These are phyloP conservation scores for Kwoniella shivajii DNA, from an alignment of 1,284 basidiomycete species.

Conservation along the genomic window DNA sequence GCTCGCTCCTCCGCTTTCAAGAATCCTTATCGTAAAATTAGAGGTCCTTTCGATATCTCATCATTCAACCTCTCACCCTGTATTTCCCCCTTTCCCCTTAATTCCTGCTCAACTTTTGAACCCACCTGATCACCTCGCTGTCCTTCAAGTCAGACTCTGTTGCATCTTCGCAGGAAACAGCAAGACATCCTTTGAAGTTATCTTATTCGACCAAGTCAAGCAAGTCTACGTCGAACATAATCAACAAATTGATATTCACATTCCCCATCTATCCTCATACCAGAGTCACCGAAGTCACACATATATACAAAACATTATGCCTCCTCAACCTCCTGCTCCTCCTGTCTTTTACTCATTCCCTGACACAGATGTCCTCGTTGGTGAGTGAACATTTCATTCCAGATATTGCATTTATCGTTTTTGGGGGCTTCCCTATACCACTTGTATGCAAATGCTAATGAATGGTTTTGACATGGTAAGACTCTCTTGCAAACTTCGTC, in stretches of 20 bases:
- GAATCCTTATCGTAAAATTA: no score
- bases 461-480: slow-evolving; percentile 20
- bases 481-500: slow-evolving; percentile 80
- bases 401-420: not conserved
- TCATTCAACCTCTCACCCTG: no score
- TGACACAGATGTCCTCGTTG: slow-evolving; percentile 62
- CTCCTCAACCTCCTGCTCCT: slow-evolving; percentile 56
- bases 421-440: no score
- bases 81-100: no score
- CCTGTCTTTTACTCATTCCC: slow-evolving; percentile 80
- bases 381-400: slow-evolving; percentile 23
- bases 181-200: no score
- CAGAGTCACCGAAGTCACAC: not conserved
- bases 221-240: not conserved
- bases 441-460: no score
- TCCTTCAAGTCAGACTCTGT: no score
- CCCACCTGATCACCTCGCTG: no score
- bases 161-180: no score
- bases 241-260: not conserved
- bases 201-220: not conserved
- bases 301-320: slow-evolving; percentile 35
- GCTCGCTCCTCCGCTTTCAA: no score
- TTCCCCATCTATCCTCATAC: not conserved
- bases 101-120: no score
- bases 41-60: no score